Evolutionary conservation across 371 early-diverging fungal genomes (phyloP), one percentile per base, ranked within the genome.

Genomic region (Syncephalastrum monosporum): DNA sequence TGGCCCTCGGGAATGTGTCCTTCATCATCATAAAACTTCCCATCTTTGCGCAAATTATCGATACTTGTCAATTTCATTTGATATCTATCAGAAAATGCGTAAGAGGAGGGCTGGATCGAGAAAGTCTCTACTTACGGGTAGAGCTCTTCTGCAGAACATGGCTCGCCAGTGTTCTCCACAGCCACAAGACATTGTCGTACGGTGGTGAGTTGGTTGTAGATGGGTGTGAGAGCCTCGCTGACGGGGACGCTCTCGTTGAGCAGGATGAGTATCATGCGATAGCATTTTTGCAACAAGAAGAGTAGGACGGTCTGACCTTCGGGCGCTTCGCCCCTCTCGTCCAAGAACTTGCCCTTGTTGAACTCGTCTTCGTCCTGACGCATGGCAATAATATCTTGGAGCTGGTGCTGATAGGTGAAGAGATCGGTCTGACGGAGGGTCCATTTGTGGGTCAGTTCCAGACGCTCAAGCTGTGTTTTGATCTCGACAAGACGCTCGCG

Each of bases 241-340:
- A 95, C 88, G 7, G 94, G 92, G 43, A 91, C 87, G 54, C 89
- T 88, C 14, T 88, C 84, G 53, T 83, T 82, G 47, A 86, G 64
- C 14, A 95, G 74, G 49, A 86, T 89, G 62, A 93, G 88, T 19
- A 95, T 83, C 52, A 91, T 68, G 46, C 89, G 79, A 67, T 94
- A 93, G 73, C 95, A 93, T 64, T 91, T 92, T 69, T 92, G 90
- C 29, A 95, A 80, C 64, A 95, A 70, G 55, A 89, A 92, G 54
- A 92, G 84, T 5, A 93, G 68, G 5, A 74, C 66, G 0, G 82
- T 84, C 63, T 91, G 90, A 5, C 90, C 91, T 57, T 82, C 82
- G 1, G 85, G 82, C 5, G 86, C 77, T 42, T 82, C 66, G 16
- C 91, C 90, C 15, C 82, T 65, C 38, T 70, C 65, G 65, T 86